Conservation (phyloP, 257 asterid species). For the Nemophila menziesii region DNA sequence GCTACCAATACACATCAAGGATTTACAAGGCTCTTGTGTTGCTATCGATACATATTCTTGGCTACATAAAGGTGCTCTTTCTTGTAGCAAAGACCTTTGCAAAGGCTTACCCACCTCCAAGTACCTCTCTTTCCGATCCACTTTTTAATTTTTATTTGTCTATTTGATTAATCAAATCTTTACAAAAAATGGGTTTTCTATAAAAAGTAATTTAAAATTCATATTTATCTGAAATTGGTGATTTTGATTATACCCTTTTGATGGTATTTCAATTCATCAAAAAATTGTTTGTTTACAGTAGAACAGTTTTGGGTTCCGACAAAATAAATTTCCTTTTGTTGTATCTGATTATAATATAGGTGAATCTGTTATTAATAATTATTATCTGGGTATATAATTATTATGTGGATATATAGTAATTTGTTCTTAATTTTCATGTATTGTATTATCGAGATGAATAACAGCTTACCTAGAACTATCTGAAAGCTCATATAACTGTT, state of each 20-base stretch:
- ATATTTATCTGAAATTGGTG: no score
- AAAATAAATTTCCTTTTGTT: no score
- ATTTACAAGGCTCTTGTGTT: constrained; percentile 60
- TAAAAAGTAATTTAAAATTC: no score
- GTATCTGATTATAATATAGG: no score
- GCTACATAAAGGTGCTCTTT: constrained; percentile 98
- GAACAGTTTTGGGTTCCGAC: no score
- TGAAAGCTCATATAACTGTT: neutral
- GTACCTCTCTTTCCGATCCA: constrained; percentile 20
- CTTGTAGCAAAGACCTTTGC: constrained; percentile 94
- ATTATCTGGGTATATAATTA: no score
- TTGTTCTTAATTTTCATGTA: neutral
- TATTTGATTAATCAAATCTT: neutral
- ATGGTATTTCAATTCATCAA: neutral
- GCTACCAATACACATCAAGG: constrained; percentile 74
- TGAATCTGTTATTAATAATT: no score
- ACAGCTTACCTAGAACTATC: neutral
- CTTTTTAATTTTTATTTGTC: neutral
- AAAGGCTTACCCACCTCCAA: constrained; percentile 79
- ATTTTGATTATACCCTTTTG: neutral
- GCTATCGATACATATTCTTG: constrained; percentile 94
- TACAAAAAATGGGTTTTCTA: neutral
- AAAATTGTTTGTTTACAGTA: neutral
- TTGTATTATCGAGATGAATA: neutral
- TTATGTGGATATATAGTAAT: neutral